Base-by-base conservation (phyloP, 2,329 filamentous ascomycete species). In the Triangularia verruculosa region DNA sequence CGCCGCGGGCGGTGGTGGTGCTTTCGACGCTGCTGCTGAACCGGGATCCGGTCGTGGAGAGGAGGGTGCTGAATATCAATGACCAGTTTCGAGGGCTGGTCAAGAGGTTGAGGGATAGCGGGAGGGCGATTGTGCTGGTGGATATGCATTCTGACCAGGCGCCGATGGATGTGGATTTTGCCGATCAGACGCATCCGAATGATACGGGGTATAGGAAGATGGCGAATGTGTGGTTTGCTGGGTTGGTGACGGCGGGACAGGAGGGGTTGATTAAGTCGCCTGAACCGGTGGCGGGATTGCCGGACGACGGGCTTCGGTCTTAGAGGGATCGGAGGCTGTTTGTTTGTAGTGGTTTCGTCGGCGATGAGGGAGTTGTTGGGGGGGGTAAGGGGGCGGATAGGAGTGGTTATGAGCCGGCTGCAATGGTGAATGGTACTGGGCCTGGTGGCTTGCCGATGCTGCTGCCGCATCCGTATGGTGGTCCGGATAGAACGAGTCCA, bases 201-300 rank as follows among this genome's bases (percentile, higher is more conserved):
- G 75, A 78, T 30, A 68, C 13, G 0, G 78, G 78, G 3, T 79
- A 79, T 64, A 64, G 69, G 52, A 78, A 79, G 71, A 80, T 80
- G 78, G 78, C 78, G 30, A 69, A 70, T 20, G 64, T 77, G 7
- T 79, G 76, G 76, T 65, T 64, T 2, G 75, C 76, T 25, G 73
- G 79, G 22, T 25, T 72, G 24, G 58, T 67, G 25, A 53, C 52
- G 25, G 68, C 68, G 1, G 65, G 65, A 17, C 57, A 66, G n/a
- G 27, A 28, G 3, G 65, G 68, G 8, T 80, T 78, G 75, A 62
- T 82, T 34, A 71, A 78, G 66, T 25, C 55, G 47, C 65, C 71
- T 0, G 69, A 72, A 62, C 9, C 24, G 9, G 66, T 71, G 9
- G 12, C 34, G 22, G 67, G 69, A 0, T 11, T 71, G 22, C 68